These are phyloP conservation scores for Termitomyces sp. DNA, from an alignment of 768 basidiomycete genomes.

Conservation along the genomic window DNA sequence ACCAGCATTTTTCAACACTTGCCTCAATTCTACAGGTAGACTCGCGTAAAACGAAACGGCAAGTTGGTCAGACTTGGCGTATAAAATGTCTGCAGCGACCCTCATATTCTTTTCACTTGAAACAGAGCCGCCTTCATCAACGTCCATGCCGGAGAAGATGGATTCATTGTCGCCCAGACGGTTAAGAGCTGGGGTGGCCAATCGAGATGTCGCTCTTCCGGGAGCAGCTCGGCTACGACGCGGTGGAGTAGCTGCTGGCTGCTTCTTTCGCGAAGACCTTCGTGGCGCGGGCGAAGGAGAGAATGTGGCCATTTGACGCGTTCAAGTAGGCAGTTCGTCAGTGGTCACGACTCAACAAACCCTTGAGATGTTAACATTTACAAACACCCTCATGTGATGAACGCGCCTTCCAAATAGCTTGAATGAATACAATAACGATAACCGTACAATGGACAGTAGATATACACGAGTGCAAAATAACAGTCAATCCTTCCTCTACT, in stretches of 20 bases:
- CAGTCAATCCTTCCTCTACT: constrained; percentile 19
- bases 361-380: constrained; percentile 1
- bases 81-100: constrained; percentile 37
- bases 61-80: constrained; percentile 72
- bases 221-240: constrained; percentile 15
- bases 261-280: constrained; percentile 36
- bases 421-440: constrained; percentile 11
- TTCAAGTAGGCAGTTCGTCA: background rate
- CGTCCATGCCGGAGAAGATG: constrained; percentile 55
- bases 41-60: constrained; percentile 61
- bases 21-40: constrained; percentile 70
- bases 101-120: constrained; percentile 30
- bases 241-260: constrained; percentile 23
- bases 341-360: background rate
- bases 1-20: constrained; percentile 66
- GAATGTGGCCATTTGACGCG: constrained; percentile 49
- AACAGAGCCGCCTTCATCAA: constrained; percentile 47
- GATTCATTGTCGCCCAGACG: constrained; percentile 33
- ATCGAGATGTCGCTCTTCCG: constrained; percentile 29
- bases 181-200: constrained; percentile 32
- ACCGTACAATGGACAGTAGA: constrained; percentile 7
- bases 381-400: constrained; percentile 1
- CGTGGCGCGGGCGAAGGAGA: constrained; percentile 56
- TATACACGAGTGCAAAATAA: background rate
- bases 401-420: background rate